Evolutionary conservation across 768 basidiomycete species (phyloP).

Genomic region (Calocybe cyanea): DNA sequence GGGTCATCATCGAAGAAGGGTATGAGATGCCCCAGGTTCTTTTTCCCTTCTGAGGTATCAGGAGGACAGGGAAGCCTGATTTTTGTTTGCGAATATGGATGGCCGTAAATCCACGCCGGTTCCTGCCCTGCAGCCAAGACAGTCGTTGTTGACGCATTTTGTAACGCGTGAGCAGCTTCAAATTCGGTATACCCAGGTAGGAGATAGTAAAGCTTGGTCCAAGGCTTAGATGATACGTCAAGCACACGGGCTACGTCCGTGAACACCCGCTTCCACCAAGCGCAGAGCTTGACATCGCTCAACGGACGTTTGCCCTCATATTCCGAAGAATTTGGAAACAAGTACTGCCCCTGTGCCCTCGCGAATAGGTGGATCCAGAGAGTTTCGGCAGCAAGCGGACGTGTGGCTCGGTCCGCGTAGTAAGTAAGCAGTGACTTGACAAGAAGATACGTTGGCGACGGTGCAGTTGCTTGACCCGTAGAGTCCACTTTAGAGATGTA

Average conservation of each 20-base stretch:
- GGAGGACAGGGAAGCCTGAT: constrained; percentile 43
- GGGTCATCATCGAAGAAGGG: constrained; percentile 97
- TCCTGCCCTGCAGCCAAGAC: not conserved
- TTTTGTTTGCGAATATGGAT: constrained; percentile 64
- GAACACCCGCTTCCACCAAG: constrained; percentile 88
- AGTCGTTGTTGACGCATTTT: constrained; percentile 24
- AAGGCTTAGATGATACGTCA: constrained; percentile 23
- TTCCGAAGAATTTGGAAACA: constrained; percentile 86
- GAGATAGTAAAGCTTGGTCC: constrained; percentile 49
- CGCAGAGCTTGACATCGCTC: constrained; percentile 75
- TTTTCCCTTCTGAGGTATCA: constrained; percentile 21
- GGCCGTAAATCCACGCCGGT: constrained; percentile 67
- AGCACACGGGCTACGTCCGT: constrained; percentile 49
- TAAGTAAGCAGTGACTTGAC: constrained; percentile 61
- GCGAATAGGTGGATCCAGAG: constrained; percentile 90
- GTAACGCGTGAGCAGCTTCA: constrained; percentile 63
- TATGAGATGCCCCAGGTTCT: constrained; percentile 67
- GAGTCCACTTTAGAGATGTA: constrained; percentile 96
- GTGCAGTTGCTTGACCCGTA: constrained; percentile 66
- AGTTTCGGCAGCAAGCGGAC: constrained; percentile 52
- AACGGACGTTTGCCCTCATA: constrained; percentile 67
- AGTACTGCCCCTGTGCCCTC: constrained; percentile 84
- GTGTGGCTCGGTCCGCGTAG: constrained; percentile 59
- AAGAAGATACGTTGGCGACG: constrained; percentile 68
- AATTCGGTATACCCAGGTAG: constrained; percentile 66